Percentiles rank a stretch among this genome's conserved stretches.
phyloP scores from a whole-genome alignment of 1,139 yeast genomes.

The Sugiyamaella castrensis region DNA sequence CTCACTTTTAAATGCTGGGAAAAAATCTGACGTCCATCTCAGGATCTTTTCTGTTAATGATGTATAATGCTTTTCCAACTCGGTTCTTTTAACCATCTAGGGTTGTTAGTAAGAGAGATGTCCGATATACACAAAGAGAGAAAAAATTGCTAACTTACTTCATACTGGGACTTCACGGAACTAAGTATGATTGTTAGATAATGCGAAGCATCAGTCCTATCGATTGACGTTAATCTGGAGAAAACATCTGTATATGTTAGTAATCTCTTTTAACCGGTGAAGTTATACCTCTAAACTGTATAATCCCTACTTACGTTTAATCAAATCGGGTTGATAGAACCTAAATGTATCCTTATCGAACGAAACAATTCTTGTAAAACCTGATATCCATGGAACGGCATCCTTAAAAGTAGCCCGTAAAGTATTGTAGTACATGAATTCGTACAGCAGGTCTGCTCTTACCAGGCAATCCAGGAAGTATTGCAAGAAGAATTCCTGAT shows the following conservation, averaged over 20 bases:
- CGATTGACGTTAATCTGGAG: neutral
- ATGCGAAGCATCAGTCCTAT: neutral
- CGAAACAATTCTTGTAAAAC: constrained; percentile 1
- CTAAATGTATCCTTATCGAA: constrained; percentile 3
- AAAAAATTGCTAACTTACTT: constrained; percentile 2
- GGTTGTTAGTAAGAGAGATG: constrained; percentile 2
- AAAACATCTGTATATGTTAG: constrained; percentile 3
- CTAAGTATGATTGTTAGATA: constrained; percentile 3
- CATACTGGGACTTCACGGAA: constrained; percentile 6
- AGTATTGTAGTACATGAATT: constrained; percentile 7
- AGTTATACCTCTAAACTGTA: neutral
- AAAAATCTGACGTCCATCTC: constrained; percentile 8
- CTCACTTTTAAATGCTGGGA: constrained; percentile 11
- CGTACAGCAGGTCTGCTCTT: constrained; percentile 9
- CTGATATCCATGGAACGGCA: neutral
- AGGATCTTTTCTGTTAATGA: constrained; percentile 6
- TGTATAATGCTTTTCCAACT: neutral
- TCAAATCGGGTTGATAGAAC: constrained; percentile 3
- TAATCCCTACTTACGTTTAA: constrained; percentile 3
- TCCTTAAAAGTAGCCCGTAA: neutral
- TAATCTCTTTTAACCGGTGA: neutral
- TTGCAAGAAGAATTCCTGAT: constrained; percentile 1
- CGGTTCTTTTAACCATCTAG: constrained; percentile 3
- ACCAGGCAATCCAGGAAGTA: constrained; percentile 11
- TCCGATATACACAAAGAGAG: neutral